These are phyloP conservation scores for Kazachstania viticola DNA, from an alignment of 805 yeast species.

Conservation along the genomic window DNA sequence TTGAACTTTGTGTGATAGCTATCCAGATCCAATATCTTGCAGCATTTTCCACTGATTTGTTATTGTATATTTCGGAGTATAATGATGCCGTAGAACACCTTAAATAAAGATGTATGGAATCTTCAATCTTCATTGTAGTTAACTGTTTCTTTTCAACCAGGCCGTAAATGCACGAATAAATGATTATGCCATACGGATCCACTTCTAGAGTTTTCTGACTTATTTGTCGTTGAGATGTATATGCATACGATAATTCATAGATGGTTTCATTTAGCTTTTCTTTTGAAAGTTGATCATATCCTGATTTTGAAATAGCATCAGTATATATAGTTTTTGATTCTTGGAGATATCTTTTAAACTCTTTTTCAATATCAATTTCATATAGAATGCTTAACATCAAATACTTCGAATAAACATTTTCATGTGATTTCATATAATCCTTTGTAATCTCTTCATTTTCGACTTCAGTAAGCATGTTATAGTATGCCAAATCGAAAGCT, in stretches of 20 bases:
- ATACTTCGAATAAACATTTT: constrained; percentile 26
- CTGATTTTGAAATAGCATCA: constrained; percentile 13
- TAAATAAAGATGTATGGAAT: constrained; percentile 31
- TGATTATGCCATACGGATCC: constrained; percentile 27
- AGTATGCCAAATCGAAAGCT: constrained; percentile 19
- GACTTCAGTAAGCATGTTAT: constrained; percentile 4
- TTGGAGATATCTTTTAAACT: constrained; percentile 27
- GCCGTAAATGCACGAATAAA: constrained; percentile 15
- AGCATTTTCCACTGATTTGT: constrained; percentile 19
- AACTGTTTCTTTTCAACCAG: constrained; percentile 9
- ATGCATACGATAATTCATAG: constrained; percentile 30
- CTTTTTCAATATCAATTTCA: constrained; percentile 43
- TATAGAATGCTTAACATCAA: constrained; percentile 42
- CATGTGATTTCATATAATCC: too few species aligned
- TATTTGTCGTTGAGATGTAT: constrained; percentile 21
- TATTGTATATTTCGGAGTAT: constrained; percentile 16
- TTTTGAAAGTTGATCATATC: constrained; percentile 9
- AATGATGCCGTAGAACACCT: constrained; percentile 33
- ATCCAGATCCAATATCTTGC: constrained; percentile 28
- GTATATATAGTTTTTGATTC: constrained; percentile 34
- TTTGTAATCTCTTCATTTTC: constrained; percentile 1
- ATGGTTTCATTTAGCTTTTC: constrained; percentile 21
- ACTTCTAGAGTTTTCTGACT: constrained; percentile 20
- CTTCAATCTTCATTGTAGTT: constrained; percentile 9
- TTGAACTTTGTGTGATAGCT: constrained; percentile 15